Evolutionary conservation across 305 asterid species (phyloP).

Genomic region (Fraxinus platypoda): DNA sequence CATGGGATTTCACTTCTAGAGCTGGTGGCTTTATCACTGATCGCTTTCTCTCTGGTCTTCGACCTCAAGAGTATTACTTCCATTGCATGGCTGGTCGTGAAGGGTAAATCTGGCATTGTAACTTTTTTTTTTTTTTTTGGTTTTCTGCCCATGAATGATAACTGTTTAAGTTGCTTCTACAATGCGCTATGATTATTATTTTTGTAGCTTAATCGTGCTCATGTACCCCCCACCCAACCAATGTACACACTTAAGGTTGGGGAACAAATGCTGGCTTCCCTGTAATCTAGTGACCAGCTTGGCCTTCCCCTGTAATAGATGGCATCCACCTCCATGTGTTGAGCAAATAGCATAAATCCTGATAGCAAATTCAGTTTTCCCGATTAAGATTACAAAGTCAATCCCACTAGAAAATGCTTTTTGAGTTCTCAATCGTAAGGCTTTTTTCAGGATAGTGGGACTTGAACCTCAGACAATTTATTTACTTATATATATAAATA

Average conservation of each 20-base stretch:
- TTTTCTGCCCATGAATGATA: background rate
- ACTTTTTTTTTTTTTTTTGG: conserved; percentile 3
- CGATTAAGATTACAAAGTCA: background rate
- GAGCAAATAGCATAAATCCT: background rate
- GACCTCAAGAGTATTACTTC: conserved; percentile 95
- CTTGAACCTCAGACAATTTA: background rate
- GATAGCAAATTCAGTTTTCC: background rate
- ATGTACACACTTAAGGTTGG: background rate
- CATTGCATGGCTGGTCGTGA: conserved; percentile 99
- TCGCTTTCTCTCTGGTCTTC: conserved; percentile 93
- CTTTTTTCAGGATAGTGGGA: background rate
- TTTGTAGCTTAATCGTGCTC: background rate
- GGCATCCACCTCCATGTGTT: background rate
- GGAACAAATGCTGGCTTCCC: background rate
- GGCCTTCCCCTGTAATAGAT: background rate
- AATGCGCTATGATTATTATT: background rate
- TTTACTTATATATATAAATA: no score
- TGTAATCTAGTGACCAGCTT: background rate
- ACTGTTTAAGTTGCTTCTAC: conserved; percentile 4
- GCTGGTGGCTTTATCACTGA: conserved; percentile 97
- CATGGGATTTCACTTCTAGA: conserved; percentile 94
- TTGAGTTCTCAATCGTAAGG: background rate
- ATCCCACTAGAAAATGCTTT: background rate
- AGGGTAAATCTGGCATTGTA: conserved; percentile 57
- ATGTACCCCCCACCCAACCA: background rate